Evolutionary conservation across 768 basidiomycete genomes (phyloP), one percentile per base, ranked within the genome.

Genomic region (Fomitopsis pulvina): DNA sequence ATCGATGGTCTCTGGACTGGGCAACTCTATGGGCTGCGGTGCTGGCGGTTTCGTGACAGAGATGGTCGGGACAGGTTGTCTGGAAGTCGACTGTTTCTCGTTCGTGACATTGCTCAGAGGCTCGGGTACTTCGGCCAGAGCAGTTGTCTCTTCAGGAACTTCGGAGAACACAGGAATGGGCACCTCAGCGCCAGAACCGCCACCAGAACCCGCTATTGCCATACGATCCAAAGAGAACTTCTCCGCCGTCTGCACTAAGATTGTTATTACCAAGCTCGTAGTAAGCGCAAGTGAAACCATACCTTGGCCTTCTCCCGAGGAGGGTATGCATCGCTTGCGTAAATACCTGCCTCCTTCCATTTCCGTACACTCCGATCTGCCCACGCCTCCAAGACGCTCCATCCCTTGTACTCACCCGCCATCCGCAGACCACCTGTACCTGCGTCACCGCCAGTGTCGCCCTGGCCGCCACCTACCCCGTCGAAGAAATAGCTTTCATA

Each of bases 301-400:
- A 74, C 80, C 72, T 81, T 79, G 60, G 62, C 67, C 57, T 75
- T 75, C 55, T 74, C 72, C 50, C 30, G 68, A 49, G 73, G 54
- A 26, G 67, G 70, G 34, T 45, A 43, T 27, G 50, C 42, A 46
- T 45, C 52, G 29, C 70, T 79, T 25, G 79, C 66, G 28, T 90
- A 73, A 28, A 92, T 65, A 2, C 92, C 92, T 22, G 80, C 74
- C 57, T 87, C 82, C 48, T 85, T 80, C 93, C 94, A 97, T 63
- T 81, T 81, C 63, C 85, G 78, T 42, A 92, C 73, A 67, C 92
- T 92, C 57, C 77, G 76, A 68, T 96, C 94, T 42, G 91, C 93
- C 86, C 87, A 89, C 12, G 92, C 94, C 65, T 97, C 93, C 51
- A 96, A 66, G 5, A 92, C 87, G 63, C 75, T 88, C 93, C 92